Evolutionary conservation across 371 early-diverging fungal genomes (phyloP), one percentile per base, ranked within the genome.

Genomic region (Mycotypha africana): DNA sequence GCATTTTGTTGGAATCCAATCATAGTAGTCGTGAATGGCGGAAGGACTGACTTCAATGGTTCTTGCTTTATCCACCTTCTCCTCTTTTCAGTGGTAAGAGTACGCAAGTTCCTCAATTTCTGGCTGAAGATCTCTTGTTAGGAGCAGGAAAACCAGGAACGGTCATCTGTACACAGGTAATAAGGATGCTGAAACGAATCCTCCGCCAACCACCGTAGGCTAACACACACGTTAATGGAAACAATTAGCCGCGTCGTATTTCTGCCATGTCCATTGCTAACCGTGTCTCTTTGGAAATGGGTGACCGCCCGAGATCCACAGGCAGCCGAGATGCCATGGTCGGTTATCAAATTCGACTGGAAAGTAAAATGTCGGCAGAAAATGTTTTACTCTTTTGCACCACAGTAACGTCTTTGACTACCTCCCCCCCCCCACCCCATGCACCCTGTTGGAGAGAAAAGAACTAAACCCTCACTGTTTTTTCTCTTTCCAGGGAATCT

Each of bases 201-300:
- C n/a, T n/a, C n/a, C n/a, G n/a, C n/a, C n/a, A n/a, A n/a, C n/a
- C n/a, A n/a, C n/a, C n/a, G n/a, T n/a, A n/a, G 8, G 12, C 30
- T 28, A 28, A 12, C 6, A 8, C 8, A 20, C 32, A 3, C n/a
- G 12, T 12, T 34, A 30, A 28, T 28, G 12, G 6, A 8, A 28
- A 28, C 34, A 9, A 33, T 23, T 52, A 69, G 67, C 99, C 99
- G 4, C 77, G 98, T 37, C 81, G 98, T 47, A 89, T 98, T 51
- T 91, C 96, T 24, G 96, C 98, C 15, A 88, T 92, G 43, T 85
- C 91, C 24, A 88, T 99, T 36, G 93, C 96, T 0, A 71, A 84
- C 17, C 78, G 98, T 34, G 98, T 98, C 9, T 89, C 91, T 2
- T 47, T 60, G 3, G 95, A 95, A 65, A 60, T 88, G 59, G 85